phyloP scores from a whole-genome alignment of 1,284 basidiomycete species.

The Irpex lacteus region DNA sequence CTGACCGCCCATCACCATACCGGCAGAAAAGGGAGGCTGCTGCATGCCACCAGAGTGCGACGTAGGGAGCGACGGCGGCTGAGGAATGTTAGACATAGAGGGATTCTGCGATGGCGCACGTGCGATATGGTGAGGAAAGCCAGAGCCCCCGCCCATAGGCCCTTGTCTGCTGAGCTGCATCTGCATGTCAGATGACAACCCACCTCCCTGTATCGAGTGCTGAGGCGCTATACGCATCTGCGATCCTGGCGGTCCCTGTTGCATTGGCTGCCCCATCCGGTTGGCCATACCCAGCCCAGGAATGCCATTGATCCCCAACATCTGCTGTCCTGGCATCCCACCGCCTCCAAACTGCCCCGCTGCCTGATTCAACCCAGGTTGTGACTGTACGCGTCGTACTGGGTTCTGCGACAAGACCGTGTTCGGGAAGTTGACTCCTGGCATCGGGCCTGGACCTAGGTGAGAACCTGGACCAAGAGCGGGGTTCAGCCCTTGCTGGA shows the following conservation, averaged over 20 bases:
- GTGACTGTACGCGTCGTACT: conserved; percentile 50
- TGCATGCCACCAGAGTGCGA: conserved; percentile 36
- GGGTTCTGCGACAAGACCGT: conserved; percentile 34
- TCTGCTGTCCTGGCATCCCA: conserved; percentile 31
- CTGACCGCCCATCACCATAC: conserved; percentile 39
- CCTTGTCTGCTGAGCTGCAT: conserved; percentile 32
- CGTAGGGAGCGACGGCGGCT: conserved; percentile 39
- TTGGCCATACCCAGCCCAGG: conserved; percentile 18
- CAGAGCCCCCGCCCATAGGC: conserved; percentile 30
- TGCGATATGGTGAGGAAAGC: conserved; percentile 37
- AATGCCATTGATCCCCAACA: conserved; percentile 32
- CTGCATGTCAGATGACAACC: conserved; percentile 40
- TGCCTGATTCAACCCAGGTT: conserved; percentile 40
- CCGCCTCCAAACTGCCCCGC: conserved; percentile 35
- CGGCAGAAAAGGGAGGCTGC: conserved; percentile 28
- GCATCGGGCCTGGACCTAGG: conserved; percentile 34
- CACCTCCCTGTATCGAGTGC: conserved; percentile 13
- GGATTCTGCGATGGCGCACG: conserved; percentile 41
- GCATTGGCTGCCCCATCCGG: conserved; percentile 24
- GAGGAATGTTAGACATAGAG: conserved; percentile 49
- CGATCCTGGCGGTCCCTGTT: conserved; percentile 11
- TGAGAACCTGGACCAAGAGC: conserved; percentile 31
- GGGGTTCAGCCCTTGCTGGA: conserved; percentile 36
- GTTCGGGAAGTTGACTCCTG: conserved; percentile 38
- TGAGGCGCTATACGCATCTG: conserved; percentile 19